These are phyloP conservation scores for Aspergillus ostianus DNA, from an alignment of 495 filamentous ascomycete genomes.

Conservation along the genomic window DNA sequence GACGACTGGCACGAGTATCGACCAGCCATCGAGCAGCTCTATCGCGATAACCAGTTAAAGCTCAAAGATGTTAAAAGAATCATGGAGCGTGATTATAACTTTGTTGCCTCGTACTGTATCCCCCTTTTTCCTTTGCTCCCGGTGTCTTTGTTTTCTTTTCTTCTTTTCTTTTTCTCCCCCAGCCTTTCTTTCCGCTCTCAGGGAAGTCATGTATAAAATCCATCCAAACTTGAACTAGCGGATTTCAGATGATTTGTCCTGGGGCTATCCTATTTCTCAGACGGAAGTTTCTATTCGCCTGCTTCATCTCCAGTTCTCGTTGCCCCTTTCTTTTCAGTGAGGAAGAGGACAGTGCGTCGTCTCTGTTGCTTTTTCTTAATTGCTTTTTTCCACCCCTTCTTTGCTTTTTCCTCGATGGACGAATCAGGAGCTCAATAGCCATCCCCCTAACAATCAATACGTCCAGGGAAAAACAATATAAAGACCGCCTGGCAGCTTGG, in stretches of 20 bases:
- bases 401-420: slow-evolving; percentile 11
- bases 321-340: slow-evolving; percentile 6
- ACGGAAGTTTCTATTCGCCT: background rate
- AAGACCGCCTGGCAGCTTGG: slow-evolving; percentile 45
- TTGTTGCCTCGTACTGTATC: slow-evolving; percentile 39
- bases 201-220: background rate
- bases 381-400: slow-evolving; percentile 12
- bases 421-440: slow-evolving; percentile 3
- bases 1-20: slow-evolving; percentile 46
- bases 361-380: slow-evolving; percentile 13
- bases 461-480: slow-evolving; percentile 47
- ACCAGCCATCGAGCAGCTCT: slow-evolving; percentile 40
- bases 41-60: slow-evolving; percentile 43
- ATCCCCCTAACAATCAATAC: slow-evolving; percentile 19
- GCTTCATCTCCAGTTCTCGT: background rate
- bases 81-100: slow-evolving; percentile 44
- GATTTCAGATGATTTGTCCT: background rate
- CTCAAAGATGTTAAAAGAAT: slow-evolving; percentile 42
- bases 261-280: background rate
- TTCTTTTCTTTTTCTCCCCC: slow-evolving; percentile 5
- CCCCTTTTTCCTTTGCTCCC: slow-evolving; percentile 14
- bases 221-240: background rate
- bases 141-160: slow-evolving; percentile 9
- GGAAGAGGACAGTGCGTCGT: slow-evolving; percentile 7
- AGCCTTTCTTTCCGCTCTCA: background rate